Conservation (phyloP, 1,284 basidiomycete species). For the Pseudozyma pruni region DNA sequence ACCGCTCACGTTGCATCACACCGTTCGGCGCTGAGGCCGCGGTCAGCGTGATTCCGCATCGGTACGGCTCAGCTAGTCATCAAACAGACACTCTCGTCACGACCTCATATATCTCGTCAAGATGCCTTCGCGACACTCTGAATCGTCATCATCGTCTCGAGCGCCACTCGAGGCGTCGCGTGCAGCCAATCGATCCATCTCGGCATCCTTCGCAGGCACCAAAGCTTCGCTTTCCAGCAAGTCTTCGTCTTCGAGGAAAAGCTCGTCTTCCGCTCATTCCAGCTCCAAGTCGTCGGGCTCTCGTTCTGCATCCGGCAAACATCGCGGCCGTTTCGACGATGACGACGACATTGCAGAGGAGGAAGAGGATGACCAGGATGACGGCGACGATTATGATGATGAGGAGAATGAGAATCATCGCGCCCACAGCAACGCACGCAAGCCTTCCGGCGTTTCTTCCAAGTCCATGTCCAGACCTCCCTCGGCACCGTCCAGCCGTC, state of each 20-base stretch:
- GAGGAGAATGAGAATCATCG: constrained; percentile 22
- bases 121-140: constrained; percentile 40
- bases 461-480: constrained; percentile 20
- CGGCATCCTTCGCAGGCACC: constrained; percentile 44
- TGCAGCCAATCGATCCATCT: constrained; percentile 44
- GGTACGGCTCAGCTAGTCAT: neutral
- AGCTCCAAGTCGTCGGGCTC: constrained; percentile 32
- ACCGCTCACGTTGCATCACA: too few species aligned
- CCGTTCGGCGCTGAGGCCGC: constrained; percentile 14
- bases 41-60: constrained; percentile 4
- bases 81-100: neutral
- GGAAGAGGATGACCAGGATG: constrained; percentile 18
- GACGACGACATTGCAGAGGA: constrained; percentile 44
- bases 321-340: constrained; percentile 46
- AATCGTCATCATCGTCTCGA: constrained; percentile 32
- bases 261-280: constrained; percentile 7
- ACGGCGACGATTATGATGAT: constrained; percentile 32
- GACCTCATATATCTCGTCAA: neutral
- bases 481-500: constrained; percentile 32
- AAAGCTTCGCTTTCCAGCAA: constrained; percentile 39
- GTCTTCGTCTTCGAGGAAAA: constrained; percentile 23
- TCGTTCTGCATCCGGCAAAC: constrained; percentile 36
- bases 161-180: constrained; percentile 42
- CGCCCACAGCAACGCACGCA: constrained; percentile 14
- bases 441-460: constrained; percentile 18